A percentile compares a stretch with the other conserved stretches of the same genome.
phyloP scores from a whole-genome alignment of 371 early-diverging fungal genomes.

The Mucor lusitanicus region DNA sequence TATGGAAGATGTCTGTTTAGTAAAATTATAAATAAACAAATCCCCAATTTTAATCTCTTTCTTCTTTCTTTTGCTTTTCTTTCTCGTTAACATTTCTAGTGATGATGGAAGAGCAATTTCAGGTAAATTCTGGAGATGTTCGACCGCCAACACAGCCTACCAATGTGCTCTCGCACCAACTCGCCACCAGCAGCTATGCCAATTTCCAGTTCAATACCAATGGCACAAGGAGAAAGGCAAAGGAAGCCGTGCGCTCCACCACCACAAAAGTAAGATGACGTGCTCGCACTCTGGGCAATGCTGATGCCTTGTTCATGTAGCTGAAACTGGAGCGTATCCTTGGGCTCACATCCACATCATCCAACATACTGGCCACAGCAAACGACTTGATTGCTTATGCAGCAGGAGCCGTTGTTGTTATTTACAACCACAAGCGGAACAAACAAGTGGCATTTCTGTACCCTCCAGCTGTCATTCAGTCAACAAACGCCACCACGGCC shows the following conservation, averaged over 20 bases:
- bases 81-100: slow-evolving; percentile 1
- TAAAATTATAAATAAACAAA: not conserved
- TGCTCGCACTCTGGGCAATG: too few species aligned
- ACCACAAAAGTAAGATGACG: slow-evolving; percentile 3
- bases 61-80: not conserved
- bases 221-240: slow-evolving; percentile 22
- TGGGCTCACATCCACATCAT: slow-evolving; percentile 61
- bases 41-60: not conserved
- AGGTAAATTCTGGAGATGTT: slow-evolving; percentile 52
- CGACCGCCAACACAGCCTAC: slow-evolving; percentile 40
- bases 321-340: slow-evolving; percentile 65
- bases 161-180: slow-evolving; percentile 31
- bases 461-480: slow-evolving; percentile 32
- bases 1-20: not conserved
- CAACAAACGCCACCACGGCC: not conserved
- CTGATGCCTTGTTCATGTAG: slow-evolving; percentile 25
- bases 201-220: slow-evolving; percentile 5
- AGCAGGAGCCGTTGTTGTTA: slow-evolving; percentile 74
- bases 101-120: slow-evolving; percentile 42
- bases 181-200: not conserved
- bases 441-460: slow-evolving; percentile 69
- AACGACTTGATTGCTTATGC: slow-evolving; percentile 73
- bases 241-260: slow-evolving; percentile 3
- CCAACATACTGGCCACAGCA: slow-evolving; percentile 61
- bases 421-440: slow-evolving; percentile 71